Conservation (phyloP, 441 rosid species). For the Adansonia grandidieri region DNA sequence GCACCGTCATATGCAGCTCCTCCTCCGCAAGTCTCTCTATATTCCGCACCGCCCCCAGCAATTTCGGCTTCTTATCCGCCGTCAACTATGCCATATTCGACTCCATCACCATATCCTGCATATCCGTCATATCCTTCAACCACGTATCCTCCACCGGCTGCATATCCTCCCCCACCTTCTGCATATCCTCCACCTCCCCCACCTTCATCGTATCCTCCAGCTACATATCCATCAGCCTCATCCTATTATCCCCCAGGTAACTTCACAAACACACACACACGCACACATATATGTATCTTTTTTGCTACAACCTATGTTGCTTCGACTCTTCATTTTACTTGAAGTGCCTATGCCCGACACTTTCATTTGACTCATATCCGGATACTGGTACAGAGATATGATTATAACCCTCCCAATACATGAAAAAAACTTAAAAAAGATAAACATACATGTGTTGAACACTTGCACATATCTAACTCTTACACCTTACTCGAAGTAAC, state of each 20-base stretch:
- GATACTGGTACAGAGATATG: no score
- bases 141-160: neutral
- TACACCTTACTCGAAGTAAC: no score
- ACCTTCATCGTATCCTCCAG: neutral
- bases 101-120: slow-evolving; percentile 26
- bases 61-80: slow-evolving; percentile 40
- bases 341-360: no score
- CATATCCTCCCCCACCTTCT: slow-evolving; percentile 47
- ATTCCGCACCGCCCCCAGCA: slow-evolving; percentile 45
- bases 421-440: no score
- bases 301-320: no score
- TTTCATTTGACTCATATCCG: no score
- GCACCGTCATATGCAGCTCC: slow-evolving; percentile 47
- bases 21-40: slow-evolving; percentile 36
- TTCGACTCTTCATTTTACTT: no score
- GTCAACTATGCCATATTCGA: slow-evolving; percentile 44
- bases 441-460: no score
- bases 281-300: neutral
- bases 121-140: slow-evolving; percentile 42
- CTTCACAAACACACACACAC: neutral
- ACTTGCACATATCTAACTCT: no score
- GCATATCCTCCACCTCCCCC: slow-evolving; percentile 58
- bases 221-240: neutral
- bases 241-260: slow-evolving; percentile 44
- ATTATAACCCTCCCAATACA: no score